A percentile compares a stretch with the other conserved stretches of the same genome.
phyloP scores from a whole-genome alignment of 225 moss, liverwort and hornwort species.

The Polytrichum formosum region DNA sequence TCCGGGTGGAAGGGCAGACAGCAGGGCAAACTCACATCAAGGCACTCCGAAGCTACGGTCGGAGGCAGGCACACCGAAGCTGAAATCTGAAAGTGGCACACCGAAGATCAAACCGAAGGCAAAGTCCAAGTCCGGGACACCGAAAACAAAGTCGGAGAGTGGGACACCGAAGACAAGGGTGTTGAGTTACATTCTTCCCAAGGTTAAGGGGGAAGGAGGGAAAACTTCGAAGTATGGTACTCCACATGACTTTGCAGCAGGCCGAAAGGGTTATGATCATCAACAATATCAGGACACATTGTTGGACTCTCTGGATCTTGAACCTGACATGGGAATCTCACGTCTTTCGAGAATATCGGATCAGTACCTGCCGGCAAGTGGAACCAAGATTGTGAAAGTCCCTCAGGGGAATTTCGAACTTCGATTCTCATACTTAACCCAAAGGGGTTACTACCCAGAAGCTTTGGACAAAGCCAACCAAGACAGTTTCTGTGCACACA shows the following conservation, averaged over 20 bases:
- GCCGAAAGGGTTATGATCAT: neutral
- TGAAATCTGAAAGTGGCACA: conserved; percentile 33
- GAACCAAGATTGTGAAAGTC: conserved; percentile 62
- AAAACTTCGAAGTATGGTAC: neutral
- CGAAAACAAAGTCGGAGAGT: conserved; percentile 11
- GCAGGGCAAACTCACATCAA: conserved; percentile 19
- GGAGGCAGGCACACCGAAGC: conserved; percentile 15
- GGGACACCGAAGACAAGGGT: conserved; percentile 36
- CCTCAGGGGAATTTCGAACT: conserved; percentile 58
- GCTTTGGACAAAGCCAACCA: conserved; percentile 93
- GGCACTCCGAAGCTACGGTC: conserved; percentile 20
- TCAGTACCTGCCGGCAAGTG: conserved; percentile 66
- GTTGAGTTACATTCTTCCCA: conserved; percentile 4
- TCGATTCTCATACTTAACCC: conserved; percentile 80
- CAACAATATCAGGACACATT: neutral
- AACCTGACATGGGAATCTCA: conserved; percentile 41
- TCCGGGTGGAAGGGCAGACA: conserved; percentile 21
- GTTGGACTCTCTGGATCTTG: conserved; percentile 46
- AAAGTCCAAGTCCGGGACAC: conserved; percentile 19
- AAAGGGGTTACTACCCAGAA: conserved; percentile 95
- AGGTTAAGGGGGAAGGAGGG: conserved; percentile 2
- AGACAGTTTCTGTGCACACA: conserved; percentile 87
- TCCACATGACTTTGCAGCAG: conserved; percentile 4
- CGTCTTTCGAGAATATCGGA: conserved; percentile 72
- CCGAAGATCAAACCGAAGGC: conserved; percentile 25